phyloP scores from a whole-genome alignment of 176 grass and related monocot genomes.

The Triticum dicoccoides region DNA sequence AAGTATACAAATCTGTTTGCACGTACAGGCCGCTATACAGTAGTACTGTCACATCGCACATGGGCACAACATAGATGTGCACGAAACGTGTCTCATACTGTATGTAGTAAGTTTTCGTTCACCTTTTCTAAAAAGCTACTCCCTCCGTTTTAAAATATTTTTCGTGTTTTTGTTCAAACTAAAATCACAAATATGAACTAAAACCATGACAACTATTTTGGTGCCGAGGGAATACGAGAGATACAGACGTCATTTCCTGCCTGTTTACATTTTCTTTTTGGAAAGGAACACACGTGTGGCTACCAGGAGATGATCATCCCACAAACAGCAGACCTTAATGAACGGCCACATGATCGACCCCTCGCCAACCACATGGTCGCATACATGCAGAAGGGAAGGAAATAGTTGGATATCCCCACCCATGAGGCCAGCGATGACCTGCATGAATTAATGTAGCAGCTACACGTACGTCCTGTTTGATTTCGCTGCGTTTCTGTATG shows the following conservation, averaged over 20 bases:
- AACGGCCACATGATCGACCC: too few species aligned
- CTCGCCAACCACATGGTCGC: too few species aligned
- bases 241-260: too few species aligned
- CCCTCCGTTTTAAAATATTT: too few species aligned
- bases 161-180: too few species aligned
- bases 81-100: neutral
- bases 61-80: neutral
- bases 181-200: too few species aligned
- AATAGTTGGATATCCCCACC: neutral
- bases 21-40: constrained; percentile 13
- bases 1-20: constrained; percentile 44
- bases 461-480: neutral
- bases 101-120: neutral
- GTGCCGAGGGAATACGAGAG: too few species aligned
- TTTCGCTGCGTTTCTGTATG: neutral
- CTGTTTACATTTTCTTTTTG: too few species aligned
- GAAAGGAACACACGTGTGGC: too few species aligned
- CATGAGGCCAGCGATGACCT: neutral
- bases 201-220: too few species aligned
- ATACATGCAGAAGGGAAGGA: neutral
- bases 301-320: too few species aligned
- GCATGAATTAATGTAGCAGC: constrained; percentile 8
- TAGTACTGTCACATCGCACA: neutral
- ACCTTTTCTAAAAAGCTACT: neutral
- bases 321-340: too few species aligned